These are phyloP conservation scores for Acmispon strigosus DNA, from an alignment of 306 rosid genomes.

Conservation along the genomic window DNA sequence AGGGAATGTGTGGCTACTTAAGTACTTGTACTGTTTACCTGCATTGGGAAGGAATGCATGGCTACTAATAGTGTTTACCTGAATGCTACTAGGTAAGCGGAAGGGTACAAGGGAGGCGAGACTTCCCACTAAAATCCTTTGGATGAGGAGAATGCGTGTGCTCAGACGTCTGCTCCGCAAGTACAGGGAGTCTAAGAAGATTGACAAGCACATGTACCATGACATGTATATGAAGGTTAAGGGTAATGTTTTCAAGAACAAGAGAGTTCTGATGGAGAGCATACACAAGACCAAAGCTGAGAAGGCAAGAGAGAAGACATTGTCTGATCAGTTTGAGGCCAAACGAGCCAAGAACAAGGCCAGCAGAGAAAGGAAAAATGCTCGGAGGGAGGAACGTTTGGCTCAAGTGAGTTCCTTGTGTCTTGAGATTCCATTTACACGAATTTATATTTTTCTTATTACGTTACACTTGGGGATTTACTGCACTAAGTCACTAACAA, in stretches of 20 bases:
- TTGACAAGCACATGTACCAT: conserved; percentile 97
- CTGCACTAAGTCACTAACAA: not conserved
- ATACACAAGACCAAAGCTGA: conserved; percentile 96
- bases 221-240: conserved; percentile 98
- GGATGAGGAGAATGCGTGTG: conserved; percentile 99
- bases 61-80: not conserved
- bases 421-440: not conserved
- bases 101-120: conserved; percentile 99
- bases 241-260: conserved; percentile 97
- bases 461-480: not conserved
- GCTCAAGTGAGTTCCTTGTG: conserved; percentile 47
- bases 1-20: no score
- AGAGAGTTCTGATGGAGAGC: conserved; percentile 95
- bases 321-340: conserved; percentile 91
- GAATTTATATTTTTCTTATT: not conserved
- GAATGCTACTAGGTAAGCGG: conserved; percentile 58
- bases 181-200: conserved; percentile 86
- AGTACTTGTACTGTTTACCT: no score
- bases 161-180: conserved; percentile 93
- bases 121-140: conserved; percentile 83
- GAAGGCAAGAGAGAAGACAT: conserved; percentile 94
- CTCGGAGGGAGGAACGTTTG: conserved; percentile 90
- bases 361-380: conserved; percentile 78
- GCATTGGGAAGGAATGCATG: no score
- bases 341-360: conserved; percentile 98